Evolutionary conservation across 2,329 filamentous ascomycete genomes (phyloP).

Genomic region (Aspergillus piperis): DNA sequence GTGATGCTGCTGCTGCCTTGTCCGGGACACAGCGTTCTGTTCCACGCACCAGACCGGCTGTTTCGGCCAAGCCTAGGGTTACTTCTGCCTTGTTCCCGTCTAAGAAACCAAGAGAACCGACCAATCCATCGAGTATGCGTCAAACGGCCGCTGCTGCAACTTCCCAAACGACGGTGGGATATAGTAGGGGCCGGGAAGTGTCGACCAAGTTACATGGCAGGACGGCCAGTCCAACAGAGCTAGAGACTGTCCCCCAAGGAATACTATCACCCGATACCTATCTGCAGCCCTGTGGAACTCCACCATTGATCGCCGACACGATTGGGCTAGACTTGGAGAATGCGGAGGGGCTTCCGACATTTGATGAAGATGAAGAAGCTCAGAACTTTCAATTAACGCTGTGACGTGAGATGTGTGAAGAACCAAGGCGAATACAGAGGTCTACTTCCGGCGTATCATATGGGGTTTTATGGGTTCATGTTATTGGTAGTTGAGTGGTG

Average conservation of each 20-base stretch:
- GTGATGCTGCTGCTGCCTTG: slow-evolving; percentile 44
- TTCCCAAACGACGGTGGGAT: slow-evolving; percentile 81
- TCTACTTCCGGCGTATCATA: background rate
- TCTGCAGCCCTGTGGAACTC: slow-evolving; percentile 44
- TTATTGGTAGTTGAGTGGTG: background rate
- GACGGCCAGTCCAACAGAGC: slow-evolving; percentile 23
- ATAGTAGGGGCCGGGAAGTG: slow-evolving; percentile 69
- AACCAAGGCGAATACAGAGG: background rate
- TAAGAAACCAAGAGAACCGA: slow-evolving; percentile 48
- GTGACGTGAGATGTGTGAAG: slow-evolving; percentile 19
- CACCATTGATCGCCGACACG: slow-evolving; percentile 47
- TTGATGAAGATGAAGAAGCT: slow-evolving; percentile 42
- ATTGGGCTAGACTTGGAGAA: slow-evolving; percentile 38
- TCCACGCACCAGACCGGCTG: slow-evolving; percentile 33
- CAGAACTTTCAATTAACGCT: slow-evolving; percentile 44
- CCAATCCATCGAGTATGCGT: slow-evolving; percentile 56
- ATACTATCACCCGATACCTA: slow-evolving; percentile 46
- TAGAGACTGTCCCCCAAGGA: slow-evolving; percentile 24
- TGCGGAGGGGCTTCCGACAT: slow-evolving; percentile 33
- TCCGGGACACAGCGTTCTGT: slow-evolving; percentile 34
- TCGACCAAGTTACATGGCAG: slow-evolving; percentile 34
- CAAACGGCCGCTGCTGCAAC: slow-evolving; percentile 64
- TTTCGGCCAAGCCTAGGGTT: slow-evolving; percentile 36
- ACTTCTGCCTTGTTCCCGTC: slow-evolving; percentile 35
- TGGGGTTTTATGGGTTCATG: background rate